phyloP scores from a whole-genome alignment of 352 stramenopile species.

The Globisporangium solare region DNA sequence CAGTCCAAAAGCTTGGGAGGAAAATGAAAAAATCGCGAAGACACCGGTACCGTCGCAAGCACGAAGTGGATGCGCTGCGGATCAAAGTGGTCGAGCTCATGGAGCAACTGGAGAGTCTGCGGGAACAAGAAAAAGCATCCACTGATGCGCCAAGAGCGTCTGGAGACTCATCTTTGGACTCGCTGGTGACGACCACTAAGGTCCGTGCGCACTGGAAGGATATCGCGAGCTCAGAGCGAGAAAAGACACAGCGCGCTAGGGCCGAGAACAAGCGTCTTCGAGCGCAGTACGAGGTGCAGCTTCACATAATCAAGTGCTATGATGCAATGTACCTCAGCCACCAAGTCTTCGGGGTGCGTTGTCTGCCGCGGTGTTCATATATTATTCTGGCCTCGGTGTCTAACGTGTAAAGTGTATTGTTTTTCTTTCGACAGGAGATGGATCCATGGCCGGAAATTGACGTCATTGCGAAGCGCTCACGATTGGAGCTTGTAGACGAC shows the following conservation, averaged over 20 bases:
- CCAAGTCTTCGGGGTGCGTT: slow-evolving; percentile 5
- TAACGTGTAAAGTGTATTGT: neutral
- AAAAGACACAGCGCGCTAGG: slow-evolving; percentile 21
- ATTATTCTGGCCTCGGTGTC: neutral
- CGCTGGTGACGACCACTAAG: too few relatives aligned
- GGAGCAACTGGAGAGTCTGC: too few relatives aligned
- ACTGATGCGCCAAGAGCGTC: too few relatives aligned
- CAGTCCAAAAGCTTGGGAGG: too few relatives aligned
- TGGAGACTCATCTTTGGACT: too few relatives aligned
- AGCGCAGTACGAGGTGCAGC: slow-evolving; percentile 27
- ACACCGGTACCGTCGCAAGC: too few relatives aligned
- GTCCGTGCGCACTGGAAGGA: slow-evolving; percentile 17
- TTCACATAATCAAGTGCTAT: slow-evolving; percentile 27
- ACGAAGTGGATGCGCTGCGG: too few relatives aligned
- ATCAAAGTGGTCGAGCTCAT: too few relatives aligned
- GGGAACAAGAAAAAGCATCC: too few relatives aligned
- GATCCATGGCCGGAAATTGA: slow-evolving; percentile 5
- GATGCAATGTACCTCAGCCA: slow-evolving; percentile 28
- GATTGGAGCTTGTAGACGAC: slow-evolving; percentile 12
- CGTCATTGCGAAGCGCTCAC: neutral
- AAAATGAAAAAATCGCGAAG: too few relatives aligned
- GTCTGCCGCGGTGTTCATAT: neutral
- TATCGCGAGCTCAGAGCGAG: slow-evolving; percentile 26
- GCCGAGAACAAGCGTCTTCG: slow-evolving; percentile 31
- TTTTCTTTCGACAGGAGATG: neutral